These are phyloP conservation scores for Trebouxia sp. DNA, from an alignment of 139 green algal genomes.

Conservation along the genomic window DNA sequence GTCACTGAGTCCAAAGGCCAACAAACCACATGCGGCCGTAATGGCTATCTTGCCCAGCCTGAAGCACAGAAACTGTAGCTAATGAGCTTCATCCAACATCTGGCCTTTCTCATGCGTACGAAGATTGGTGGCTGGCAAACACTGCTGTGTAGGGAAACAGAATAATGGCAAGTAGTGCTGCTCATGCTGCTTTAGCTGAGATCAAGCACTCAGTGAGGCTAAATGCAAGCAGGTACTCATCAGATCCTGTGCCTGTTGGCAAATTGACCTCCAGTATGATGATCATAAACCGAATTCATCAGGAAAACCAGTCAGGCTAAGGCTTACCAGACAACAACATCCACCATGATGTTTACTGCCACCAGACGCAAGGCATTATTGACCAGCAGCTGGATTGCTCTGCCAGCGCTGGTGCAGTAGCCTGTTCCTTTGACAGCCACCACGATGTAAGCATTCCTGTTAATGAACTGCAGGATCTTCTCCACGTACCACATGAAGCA, in stretches of 20 bases:
- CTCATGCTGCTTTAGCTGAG: too few species aligned
- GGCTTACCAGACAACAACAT: slow-evolving; percentile 64
- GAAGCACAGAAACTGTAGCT: neutral
- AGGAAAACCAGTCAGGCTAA: neutral
- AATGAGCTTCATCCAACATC: too few species aligned
- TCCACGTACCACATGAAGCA: slow-evolving; percentile 79
- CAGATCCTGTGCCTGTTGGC: neutral
- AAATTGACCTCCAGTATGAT: too few species aligned
- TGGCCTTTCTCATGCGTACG: too few species aligned
- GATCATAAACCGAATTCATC: too few species aligned
- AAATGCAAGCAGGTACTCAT: too few species aligned
- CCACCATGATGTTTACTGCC: slow-evolving; percentile 75
- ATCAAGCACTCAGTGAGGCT: too few species aligned
- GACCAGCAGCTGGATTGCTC: slow-evolving; percentile 61
- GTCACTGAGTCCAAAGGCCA: slow-evolving; percentile 62
- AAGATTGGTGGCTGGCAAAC: too few species aligned
- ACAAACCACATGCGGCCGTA: slow-evolving; percentile 25
- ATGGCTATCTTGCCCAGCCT: slow-evolving; percentile 20
- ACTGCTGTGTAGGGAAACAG: too few species aligned
- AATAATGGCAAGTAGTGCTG: too few species aligned
- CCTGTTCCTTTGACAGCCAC: slow-evolving; percentile 66
- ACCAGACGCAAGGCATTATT: slow-evolving; percentile 73
- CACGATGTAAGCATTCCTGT: slow-evolving; percentile 89
- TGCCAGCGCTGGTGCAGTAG: slow-evolving; percentile 64
- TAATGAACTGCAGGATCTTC: slow-evolving; percentile 88